Conservation (phyloP, 148 eudicot genomes). For the Nepenthes mirabilis region DNA sequence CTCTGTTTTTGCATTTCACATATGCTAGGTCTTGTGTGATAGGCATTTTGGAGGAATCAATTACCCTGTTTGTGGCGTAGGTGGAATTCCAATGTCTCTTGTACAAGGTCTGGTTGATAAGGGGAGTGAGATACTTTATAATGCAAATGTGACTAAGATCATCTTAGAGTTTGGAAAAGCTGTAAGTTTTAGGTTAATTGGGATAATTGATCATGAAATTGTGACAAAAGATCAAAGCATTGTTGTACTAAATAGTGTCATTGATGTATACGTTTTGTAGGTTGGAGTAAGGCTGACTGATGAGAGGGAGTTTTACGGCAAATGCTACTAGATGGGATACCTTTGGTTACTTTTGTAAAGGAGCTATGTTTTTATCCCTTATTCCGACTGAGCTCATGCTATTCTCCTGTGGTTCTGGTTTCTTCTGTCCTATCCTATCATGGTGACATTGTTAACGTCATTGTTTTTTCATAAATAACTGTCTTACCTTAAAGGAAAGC, state of each 20-base stretch:
- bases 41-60: constrained; percentile 98
- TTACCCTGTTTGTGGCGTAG: constrained; percentile 96
- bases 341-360: constrained; percentile 50
- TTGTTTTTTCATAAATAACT: neutral
- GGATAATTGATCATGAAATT: neutral
- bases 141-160: constrained; percentile 71
- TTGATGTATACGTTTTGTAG: constrained; percentile 21
- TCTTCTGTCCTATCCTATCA: neutral
- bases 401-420: too few species aligned
- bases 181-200: constrained; percentile 33
- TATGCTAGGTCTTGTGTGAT: constrained; percentile 84
- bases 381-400: neutral
- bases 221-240: neutral
- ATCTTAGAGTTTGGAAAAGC: constrained; percentile 73
- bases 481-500: constrained; percentile 46
- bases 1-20: constrained; percentile 10
- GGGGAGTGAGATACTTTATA: constrained; percentile 89
- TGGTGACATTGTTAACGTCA: neutral
- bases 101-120: constrained; percentile 75
- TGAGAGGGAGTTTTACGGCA: constrained; percentile 73
- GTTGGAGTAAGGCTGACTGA: constrained; percentile 79
- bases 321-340: constrained; percentile 99
- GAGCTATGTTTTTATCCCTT: neutral
- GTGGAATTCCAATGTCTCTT: constrained; percentile 79
- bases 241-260: neutral